Conservation (phyloP, 225 moss, liverwort and hornwort genomes). For the Sphagnum tenellum region DNA sequence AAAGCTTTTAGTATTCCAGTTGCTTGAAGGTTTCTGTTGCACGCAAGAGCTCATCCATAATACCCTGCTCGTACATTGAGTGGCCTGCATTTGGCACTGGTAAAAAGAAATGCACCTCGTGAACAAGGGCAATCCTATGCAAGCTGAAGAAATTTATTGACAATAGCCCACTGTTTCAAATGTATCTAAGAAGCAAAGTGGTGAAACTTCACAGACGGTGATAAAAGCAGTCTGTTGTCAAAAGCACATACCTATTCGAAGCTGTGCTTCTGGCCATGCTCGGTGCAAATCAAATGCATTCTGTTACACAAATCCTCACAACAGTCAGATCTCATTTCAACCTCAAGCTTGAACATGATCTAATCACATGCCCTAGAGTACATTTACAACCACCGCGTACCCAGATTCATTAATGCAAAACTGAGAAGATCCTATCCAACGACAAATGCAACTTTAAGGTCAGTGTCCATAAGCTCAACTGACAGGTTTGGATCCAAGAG, state of each 20-base stretch:
- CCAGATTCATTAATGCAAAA: too few species aligned
- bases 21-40: conserved; percentile 58
- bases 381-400: too few species aligned
- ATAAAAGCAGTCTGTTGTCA: background rate
- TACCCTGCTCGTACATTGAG: conserved; percentile 72
- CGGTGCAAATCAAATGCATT: conserved; percentile 70
- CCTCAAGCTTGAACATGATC: background rate
- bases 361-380: too few species aligned
- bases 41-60: conserved; percentile 53
- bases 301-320: conserved; percentile 8
- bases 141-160: too few species aligned
- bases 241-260: conserved; percentile 49
- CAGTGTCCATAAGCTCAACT: too few species aligned
- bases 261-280: conserved; percentile 66
- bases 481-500: background rate
- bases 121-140: too few species aligned
- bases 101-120: background rate
- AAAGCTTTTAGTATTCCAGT: conserved; percentile 21
- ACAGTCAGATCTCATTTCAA: background rate
- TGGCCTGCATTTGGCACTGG: conserved; percentile 74
- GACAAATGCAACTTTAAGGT: too few species aligned
- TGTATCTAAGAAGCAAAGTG: too few species aligned
- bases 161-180: too few species aligned
- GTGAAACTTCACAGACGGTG: background rate
- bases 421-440: too few species aligned